A percentile compares a stretch with the other conserved stretches of the same genome.
These are phyloP conservation scores for Lachancea fermentati DNA, from an alignment of 805 yeast species.

Conservation along the genomic window DNA sequence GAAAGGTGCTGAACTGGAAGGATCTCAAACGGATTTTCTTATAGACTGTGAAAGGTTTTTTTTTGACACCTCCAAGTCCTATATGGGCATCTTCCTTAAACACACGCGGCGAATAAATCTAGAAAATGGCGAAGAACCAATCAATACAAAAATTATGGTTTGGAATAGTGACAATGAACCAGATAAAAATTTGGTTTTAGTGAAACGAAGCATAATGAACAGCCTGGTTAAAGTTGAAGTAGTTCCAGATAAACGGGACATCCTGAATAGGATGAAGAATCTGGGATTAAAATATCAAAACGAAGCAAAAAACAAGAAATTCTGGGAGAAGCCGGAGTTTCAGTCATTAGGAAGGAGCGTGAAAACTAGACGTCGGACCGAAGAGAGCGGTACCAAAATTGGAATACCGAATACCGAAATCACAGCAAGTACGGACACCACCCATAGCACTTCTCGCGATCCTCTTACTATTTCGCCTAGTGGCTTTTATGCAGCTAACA, in stretches of 20 bases:
- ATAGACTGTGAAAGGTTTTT: conserved; percentile 17
- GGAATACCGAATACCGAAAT: conserved; percentile 1
- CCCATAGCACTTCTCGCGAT: not conserved
- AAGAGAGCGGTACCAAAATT: conserved; percentile 1
- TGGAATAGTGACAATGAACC: conserved; percentile 3
- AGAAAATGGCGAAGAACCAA: not conserved
- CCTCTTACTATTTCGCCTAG: not conserved
- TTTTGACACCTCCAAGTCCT: conserved; percentile 14
- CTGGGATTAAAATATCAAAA: not conserved
- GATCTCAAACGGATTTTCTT: conserved; percentile 14
- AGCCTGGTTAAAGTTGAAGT: conserved; percentile 1
- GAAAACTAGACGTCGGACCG: not conserved
- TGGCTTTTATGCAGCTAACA: conserved; percentile 2
- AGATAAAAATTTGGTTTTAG: not conserved
- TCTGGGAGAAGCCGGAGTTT: conserved; percentile 4
- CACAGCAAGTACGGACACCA: not conserved
- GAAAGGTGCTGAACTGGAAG: conserved; percentile 11
- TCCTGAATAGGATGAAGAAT: conserved; percentile 1
- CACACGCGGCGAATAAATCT: conserved; percentile 9
- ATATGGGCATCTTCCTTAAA: conserved; percentile 17
- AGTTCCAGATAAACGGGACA: not conserved
- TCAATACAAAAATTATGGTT: conserved; percentile 5
- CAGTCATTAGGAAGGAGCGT: conserved; percentile 2
- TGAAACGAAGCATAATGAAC: not conserved
- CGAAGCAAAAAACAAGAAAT: not conserved